These are phyloP conservation scores for Phytophthora pinifolia DNA, from an alignment of 352 stramenopile genomes.

Conservation along the genomic window DNA sequence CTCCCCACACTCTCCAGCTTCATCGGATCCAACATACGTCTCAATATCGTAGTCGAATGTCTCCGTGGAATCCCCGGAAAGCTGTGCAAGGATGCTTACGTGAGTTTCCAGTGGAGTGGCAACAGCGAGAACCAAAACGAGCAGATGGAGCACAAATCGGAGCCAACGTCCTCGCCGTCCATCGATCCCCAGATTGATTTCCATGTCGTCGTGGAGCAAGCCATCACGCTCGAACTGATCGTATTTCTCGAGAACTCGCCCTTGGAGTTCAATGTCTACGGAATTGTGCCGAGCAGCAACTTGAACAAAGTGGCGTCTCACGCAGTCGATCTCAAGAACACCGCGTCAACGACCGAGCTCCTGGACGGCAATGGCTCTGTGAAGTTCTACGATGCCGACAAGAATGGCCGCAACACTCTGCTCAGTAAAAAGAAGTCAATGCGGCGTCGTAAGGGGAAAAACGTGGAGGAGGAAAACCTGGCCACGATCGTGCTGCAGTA, in stretches of 20 bases:
- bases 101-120: slow-evolving; percentile 53
- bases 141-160: slow-evolving; percentile 46
- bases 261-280: slow-evolving; percentile 61
- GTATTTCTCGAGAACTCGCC: slow-evolving; percentile 41
- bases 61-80: slow-evolving; percentile 70
- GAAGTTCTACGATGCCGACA: slow-evolving; percentile 60
- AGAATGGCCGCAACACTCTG: slow-evolving; percentile 35
- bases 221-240: slow-evolving; percentile 55
- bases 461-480: slow-evolving; percentile 29
- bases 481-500: slow-evolving; percentile 37
- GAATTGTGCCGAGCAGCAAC: slow-evolving; percentile 78
- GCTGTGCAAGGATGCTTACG: slow-evolving; percentile 67
- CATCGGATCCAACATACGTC: slow-evolving; percentile 52
- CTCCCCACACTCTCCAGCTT: slow-evolving; percentile 50
- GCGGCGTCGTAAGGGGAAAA: slow-evolving; percentile 37
- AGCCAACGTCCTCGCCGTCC: slow-evolving; percentile 41
- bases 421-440: slow-evolving; percentile 51
- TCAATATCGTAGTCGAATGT: slow-evolving; percentile 52
- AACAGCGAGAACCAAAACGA: slow-evolving; percentile 3
- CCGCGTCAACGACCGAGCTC: slow-evolving; percentile 18
- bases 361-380: slow-evolving; percentile 35
- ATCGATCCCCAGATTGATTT: slow-evolving; percentile 69
- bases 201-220: slow-evolving; percentile 49
- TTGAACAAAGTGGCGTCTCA: slow-evolving; percentile 70
- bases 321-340: slow-evolving; percentile 34